Evolutionary conservation across 345 rosid species (phyloP).

Genomic region (Linum usitatissimum): DNA sequence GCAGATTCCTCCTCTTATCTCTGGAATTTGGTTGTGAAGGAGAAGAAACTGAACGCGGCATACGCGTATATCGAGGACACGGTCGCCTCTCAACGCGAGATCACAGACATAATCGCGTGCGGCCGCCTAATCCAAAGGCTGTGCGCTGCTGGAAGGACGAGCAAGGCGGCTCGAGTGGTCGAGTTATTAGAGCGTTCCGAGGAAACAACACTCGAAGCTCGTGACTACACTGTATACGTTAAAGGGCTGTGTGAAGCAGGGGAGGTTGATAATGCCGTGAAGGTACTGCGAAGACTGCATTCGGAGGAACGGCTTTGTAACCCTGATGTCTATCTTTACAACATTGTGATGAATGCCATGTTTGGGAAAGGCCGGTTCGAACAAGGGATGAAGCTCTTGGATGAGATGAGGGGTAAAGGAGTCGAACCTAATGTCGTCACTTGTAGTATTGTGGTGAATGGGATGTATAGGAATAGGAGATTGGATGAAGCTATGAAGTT

Average conservation of each 20-base stretch:
- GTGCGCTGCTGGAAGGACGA: conserved; percentile 57
- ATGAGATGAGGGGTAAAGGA: conserved; percentile 72
- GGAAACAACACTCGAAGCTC: conserved; percentile 53
- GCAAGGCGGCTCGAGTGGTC: conserved; percentile 56
- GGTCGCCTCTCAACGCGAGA: conserved; percentile 62
- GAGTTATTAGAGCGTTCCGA: conserved; percentile 71
- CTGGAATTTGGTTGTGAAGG: conserved; percentile 41
- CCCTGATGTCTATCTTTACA: conserved; percentile 69
- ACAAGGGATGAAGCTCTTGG: conserved; percentile 82
- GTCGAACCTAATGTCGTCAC: conserved; percentile 78
- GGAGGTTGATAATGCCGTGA: conserved; percentile 58
- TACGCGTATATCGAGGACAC: conserved; percentile 56
- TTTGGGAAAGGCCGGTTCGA: conserved; percentile 68
- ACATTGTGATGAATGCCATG: conserved; percentile 75
- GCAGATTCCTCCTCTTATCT: no score
- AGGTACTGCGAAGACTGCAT: conserved; percentile 54
- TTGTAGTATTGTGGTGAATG: conserved; percentile 73
- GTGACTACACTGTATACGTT: conserved; percentile 68
- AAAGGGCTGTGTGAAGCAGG: conserved; percentile 76
- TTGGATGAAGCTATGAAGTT: conserved; percentile 77
- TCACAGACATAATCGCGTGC: conserved; percentile 59
- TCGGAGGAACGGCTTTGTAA: conserved; percentile 37
- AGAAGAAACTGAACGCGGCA: conserved; percentile 60
- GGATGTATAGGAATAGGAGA: conserved; percentile 76
- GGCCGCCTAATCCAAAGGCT: conserved; percentile 68